phyloP scores from a whole-genome alignment of 495 filamentous ascomycete species.

The Xylaria sp. region DNA sequence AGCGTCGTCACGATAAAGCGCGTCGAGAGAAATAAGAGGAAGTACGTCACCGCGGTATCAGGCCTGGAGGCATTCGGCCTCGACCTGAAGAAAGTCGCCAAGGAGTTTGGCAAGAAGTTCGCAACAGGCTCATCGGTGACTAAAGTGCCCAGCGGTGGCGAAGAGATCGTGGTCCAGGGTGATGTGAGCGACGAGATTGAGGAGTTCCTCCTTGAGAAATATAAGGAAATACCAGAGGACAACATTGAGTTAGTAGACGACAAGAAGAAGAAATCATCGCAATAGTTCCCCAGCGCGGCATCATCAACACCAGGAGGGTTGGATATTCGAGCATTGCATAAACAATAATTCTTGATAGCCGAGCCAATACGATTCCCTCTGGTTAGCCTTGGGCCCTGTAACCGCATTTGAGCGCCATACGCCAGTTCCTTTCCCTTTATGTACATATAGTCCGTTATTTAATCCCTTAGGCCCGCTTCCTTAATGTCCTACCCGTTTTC shows the following conservation, averaged over 20 bases:
- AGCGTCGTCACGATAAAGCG: conserved; percentile 92
- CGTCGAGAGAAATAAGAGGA: conserved; percentile 96
- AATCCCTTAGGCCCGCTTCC: conserved; percentile 53
- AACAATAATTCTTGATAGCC: conserved; percentile 23
- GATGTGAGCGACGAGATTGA: conserved; percentile 94
- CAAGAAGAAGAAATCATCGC: conserved; percentile 80
- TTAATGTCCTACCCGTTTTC: conserved; percentile 52
- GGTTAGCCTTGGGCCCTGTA: conserved; percentile 3
- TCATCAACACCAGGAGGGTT: conserved; percentile 20
- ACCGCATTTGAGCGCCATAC: conserved; percentile 21
- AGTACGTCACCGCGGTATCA: conserved; percentile 88
- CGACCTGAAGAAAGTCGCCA: conserved; percentile 91
- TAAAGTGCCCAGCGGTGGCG: conserved; percentile 81
- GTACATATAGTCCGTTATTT: conserved; percentile 16
- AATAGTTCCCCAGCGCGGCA: conserved; percentile 31
- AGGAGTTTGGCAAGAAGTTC: conserved; percentile 90
- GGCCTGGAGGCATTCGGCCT: conserved; percentile 89
- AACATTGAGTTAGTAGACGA: conserved; percentile 95
- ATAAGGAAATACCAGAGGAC: conserved; percentile 84
- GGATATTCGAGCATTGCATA: conserved; percentile 23
- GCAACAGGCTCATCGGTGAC: conserved; percentile 94
- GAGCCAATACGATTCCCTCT: conserved; percentile 14
- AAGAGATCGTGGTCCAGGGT: conserved; percentile 98
- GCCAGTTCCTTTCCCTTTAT: conserved; percentile 16
- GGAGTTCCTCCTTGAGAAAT: conserved; percentile 87